Evolutionary conservation across 306 rosid genomes (phyloP), one percentile per base, ranked within the genome.

Genomic region (Leucaena leucocephala): DNA sequence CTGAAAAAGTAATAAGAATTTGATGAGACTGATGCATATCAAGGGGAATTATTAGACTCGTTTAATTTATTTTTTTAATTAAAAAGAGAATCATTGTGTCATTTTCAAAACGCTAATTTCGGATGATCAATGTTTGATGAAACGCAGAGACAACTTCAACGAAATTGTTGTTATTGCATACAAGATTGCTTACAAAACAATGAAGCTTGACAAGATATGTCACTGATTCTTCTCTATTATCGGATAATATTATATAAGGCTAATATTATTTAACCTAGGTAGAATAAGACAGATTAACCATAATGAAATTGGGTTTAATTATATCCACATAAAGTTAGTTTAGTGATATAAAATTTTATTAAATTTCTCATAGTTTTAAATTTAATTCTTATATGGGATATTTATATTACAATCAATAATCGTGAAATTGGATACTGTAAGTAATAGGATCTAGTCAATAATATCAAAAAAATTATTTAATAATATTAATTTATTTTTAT

Each of bases 121-220:
- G 33, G n/a, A 61, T 61, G 72, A 19, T 55, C 0, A 2, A 79
- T 44, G 72, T 19, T 71, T 15, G 58, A 19, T 48, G 50, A 8
- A 55, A 17, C 64, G 5, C 35, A 48, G 11, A n/a, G 77, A 79
- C 82, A 79, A 61, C 21, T 45, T 61, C 77, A 74, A 79, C 65
- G 39, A 71, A 70, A 5, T 69, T 22, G 36, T 74, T 64, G 78
- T 16, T n/a, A 36, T 71, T 54, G 66, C 75, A 35, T 35, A 19
- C 36, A 40, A 33, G 71, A 9, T 72, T 48, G 48, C 62, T 71
- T 69, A 75, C 86, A 82, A 50, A 34, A n/a, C 45, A 52, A 75
- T 66, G 68, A 65, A 69, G 63, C 49, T 69, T 85, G 88, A 85
- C 72, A 82, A 78, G 84, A 82, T 75, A 54, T 82, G 88, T 74